Base-by-base conservation (phyloP, 2,329 filamentous ascomycete species). In the Penicillium hordei region DNA sequence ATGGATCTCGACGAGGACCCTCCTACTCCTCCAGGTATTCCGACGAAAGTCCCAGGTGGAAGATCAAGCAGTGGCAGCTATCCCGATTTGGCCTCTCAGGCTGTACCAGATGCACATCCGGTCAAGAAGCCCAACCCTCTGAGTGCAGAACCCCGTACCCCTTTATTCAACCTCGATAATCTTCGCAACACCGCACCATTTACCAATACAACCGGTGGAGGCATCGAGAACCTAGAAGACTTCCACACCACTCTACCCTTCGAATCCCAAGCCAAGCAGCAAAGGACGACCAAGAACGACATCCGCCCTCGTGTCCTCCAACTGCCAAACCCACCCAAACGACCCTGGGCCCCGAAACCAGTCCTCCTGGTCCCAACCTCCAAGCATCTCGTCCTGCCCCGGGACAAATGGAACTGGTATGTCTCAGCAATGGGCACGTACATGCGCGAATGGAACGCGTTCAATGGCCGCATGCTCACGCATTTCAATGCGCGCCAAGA, bases 171-270 rank as follows among this genome's bases (percentile, higher is more conserved):
- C 58, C 68, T 88, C 21, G 78, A 77, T 44, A 79, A 82, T 40
- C 71, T 86, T 12, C 73, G 75, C 9, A 77, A 79, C 40, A 76
- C 79, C 15, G 76, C 78, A 6, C 82, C 83, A 1, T 81, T 85
- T 48, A 71, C 76, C 1, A 70, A 72, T 42, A 70, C 78, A 7
- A 76, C 78, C 44, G 77, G 72, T 48, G 69, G 68, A 19, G 83
- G 84, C 9, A 77, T 87, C 19, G 74, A 79, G 25, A 80, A 81
- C 52, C 68, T 88, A 23, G 76, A 79, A 29, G 82, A 84, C 55
- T 73, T 88, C 39, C 76, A 75, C 40, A 75, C 78, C 9, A 81
- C 76, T 1, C 75, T 88, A 2, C 86, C 86, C 4, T 88, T 87
- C 67, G 71, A 82, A 57, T 87, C 85, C 2, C 77, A 81, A 40